Evolutionary conservation across 2,329 filamentous ascomycete genomes (phyloP).

Genomic region (Alternaria gaisen): DNA sequence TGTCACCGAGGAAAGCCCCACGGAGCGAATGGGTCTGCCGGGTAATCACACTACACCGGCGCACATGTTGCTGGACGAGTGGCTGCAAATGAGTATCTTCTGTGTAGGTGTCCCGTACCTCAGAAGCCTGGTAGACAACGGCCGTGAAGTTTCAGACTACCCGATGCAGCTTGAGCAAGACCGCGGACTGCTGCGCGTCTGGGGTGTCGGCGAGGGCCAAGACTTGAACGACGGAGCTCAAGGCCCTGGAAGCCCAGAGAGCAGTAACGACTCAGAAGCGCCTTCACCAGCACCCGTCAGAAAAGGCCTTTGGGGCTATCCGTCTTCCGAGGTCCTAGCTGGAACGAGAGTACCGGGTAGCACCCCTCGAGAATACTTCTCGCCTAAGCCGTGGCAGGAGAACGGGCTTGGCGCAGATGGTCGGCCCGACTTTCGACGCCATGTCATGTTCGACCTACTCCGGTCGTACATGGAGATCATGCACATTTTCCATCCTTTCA

Average conservation of each 20-base stretch:
- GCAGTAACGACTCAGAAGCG: constrained; percentile 51
- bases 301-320: constrained; percentile 60
- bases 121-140: constrained; percentile 73
- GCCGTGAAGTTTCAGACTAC: constrained; percentile 67
- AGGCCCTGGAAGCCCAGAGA: constrained; percentile 44
- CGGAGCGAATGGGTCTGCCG: constrained; percentile 64
- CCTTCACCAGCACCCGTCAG: constrained; percentile 52
- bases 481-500: constrained; percentile 70
- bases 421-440: constrained; percentile 62
- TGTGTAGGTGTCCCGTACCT: constrained; percentile 59
- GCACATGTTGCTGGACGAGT: constrained; percentile 77
- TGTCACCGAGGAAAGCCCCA: constrained; percentile 21
- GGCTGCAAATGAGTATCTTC: constrained; percentile 63
- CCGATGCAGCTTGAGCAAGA: constrained; percentile 79
- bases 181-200: constrained; percentile 77
- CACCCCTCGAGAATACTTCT: constrained; percentile 42
- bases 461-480: constrained; percentile 67
- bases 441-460: constrained; percentile 61
- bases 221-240: constrained; percentile 63
- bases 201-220: constrained; percentile 79
- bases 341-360: constrained; percentile 39
- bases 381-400: constrained; percentile 14
- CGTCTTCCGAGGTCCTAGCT: constrained; percentile 51
- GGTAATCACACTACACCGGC: constrained; percentile 91
- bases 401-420: constrained; percentile 64